A percentile compares a stretch with the other conserved stretches of the same genome.
Evolutionary conservation across 345 rosid genomes (phyloP).

Genomic region (Citropsis articulata): DNA sequence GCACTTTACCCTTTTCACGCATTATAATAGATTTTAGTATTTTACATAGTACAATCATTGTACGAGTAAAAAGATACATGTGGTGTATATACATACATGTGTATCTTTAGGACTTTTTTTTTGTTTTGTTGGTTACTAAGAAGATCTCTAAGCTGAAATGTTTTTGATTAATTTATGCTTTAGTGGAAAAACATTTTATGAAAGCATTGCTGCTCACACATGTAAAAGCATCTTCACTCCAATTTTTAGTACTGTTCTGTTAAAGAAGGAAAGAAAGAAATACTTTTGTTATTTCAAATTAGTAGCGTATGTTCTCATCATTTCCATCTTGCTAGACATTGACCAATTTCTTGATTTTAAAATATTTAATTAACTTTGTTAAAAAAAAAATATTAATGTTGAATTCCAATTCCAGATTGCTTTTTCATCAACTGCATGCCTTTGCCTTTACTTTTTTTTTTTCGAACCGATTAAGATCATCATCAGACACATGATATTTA

Average conservation of each 20-base stretch:
- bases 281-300: neutral
- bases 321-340: too few species aligned
- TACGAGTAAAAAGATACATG: too few species aligned
- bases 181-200: neutral
- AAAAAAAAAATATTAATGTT: neutral
- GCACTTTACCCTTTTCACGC: neutral
- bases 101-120: too few species aligned
- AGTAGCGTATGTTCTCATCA: too few species aligned
- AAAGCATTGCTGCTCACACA: neutral
- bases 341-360: neutral
- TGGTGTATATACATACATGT: too few species aligned
- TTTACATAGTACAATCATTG: neutral
- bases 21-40: neutral
- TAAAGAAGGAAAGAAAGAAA: conserved; percentile 1
- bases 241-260: neutral
- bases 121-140: too few species aligned
- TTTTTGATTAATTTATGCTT: neutral
- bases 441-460: neutral
- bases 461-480: too few species aligned
- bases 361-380: neutral
- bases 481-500: too few species aligned
- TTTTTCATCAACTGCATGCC: neutral
- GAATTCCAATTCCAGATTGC: neutral
- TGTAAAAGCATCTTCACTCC: neutral
- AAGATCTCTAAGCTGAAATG: too few species aligned